phyloP scores from a whole-genome alignment of 116 monocot species.

The Dioscorea cayenensis region DNA sequence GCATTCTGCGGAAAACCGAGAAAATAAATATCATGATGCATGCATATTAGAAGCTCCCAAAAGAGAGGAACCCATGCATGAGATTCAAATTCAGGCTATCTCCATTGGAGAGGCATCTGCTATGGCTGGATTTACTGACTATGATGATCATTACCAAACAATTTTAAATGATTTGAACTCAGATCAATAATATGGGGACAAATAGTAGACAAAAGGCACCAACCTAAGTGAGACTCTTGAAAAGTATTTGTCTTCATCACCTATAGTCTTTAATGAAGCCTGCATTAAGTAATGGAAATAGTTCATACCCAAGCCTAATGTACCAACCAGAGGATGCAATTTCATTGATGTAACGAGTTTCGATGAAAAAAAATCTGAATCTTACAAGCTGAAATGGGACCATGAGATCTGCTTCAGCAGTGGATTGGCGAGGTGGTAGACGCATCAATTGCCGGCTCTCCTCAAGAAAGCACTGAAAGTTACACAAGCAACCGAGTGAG shows the following conservation, averaged over 20 bases:
- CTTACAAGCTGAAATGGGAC: slow-evolving; percentile 96
- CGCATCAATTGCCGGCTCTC: slow-evolving; percentile 93
- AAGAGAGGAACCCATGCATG: too few relatives aligned
- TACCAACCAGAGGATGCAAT: too few relatives aligned
- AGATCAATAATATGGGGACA: not conserved
- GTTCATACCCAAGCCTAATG: not conserved
- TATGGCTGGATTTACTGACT: too few relatives aligned
- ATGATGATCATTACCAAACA: not conserved
- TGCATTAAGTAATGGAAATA: slow-evolving; percentile 26
- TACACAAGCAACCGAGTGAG: not conserved
- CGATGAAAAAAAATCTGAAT: not conserved
- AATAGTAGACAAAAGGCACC: not conserved
- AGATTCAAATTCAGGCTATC: too few relatives aligned
- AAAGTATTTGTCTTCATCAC: slow-evolving; percentile 96
- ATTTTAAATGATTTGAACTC: not conserved
- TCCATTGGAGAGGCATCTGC: too few relatives aligned
- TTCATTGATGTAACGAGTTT: not conserved
- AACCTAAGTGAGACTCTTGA: slow-evolving; percentile 87
- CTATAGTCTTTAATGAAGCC: slow-evolving; percentile 93
- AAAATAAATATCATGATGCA: not conserved
- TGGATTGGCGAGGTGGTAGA: slow-evolving; percentile 86
- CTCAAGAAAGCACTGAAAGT: slow-evolving; percentile 91
- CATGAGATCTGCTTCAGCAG: slow-evolving; percentile 98
- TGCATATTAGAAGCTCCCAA: too few relatives aligned
- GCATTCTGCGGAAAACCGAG: slow-evolving; percentile 49